Evolutionary conservation across 371 early-diverging fungal species (phyloP).

Genomic region (Smittium culicis): DNA sequence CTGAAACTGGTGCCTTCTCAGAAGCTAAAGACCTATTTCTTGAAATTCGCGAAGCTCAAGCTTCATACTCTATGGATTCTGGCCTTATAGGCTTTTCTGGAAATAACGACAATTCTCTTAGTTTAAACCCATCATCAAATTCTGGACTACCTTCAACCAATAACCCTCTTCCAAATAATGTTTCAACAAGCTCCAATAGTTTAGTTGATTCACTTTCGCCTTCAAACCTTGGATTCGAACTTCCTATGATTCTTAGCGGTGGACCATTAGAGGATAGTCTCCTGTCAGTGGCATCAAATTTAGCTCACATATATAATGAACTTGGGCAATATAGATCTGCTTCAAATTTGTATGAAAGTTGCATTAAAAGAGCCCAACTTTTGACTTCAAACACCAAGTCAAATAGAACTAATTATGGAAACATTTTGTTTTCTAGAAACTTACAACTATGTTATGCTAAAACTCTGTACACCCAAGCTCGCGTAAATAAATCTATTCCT

Average conservation of each 20-base stretch:
- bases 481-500: conserved; percentile 48
- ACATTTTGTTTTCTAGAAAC: conserved; percentile 9
- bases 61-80: conserved; percentile 10
- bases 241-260: neutral
- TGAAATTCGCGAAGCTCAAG: conserved; percentile 39
- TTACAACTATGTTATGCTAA: conserved; percentile 53
- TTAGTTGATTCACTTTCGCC: neutral
- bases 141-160: neutral
- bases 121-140: conserved; percentile 7
- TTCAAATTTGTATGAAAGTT: conserved; percentile 34
- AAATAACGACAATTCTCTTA: conserved; percentile 5
- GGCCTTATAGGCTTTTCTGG: conserved; percentile 17
- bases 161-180: conserved; percentile 10
- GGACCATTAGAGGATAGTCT: conserved; percentile 22
- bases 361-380: conserved; percentile 19
- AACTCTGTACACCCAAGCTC: conserved; percentile 64
- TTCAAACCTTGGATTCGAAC: neutral
- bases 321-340: conserved; percentile 56
- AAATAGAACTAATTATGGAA: neutral
- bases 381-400: conserved; percentile 13
- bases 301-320: conserved; percentile 64
- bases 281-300: conserved; percentile 41
- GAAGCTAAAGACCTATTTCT: conserved; percentile 64
- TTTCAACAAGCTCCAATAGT: conserved; percentile 11
- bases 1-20: conserved; percentile 47